Base-by-base conservation (phyloP, 148 eudicot species). In the Chenopodium berlandieri region DNA sequence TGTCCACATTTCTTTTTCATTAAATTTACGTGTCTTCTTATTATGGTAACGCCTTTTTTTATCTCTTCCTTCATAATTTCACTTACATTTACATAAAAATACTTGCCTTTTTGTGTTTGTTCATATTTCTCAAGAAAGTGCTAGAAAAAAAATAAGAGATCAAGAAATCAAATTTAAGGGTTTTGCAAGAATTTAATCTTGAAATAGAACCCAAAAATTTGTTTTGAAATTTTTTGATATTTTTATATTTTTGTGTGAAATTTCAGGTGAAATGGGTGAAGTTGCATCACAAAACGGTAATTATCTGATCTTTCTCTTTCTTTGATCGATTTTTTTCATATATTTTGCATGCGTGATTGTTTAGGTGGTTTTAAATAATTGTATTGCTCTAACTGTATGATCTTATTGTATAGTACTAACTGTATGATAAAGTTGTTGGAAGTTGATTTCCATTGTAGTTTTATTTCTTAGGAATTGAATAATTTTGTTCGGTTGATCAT, bases 191-290 rank as follows among this genome's bases (percentile, higher is more conserved):
- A 16, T 56, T 76, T 56, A 48, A 48, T 71, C 27, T 30, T 40
- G 54, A 32, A 67, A 68, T 58, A 11, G 19, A 82, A 75, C 66
- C 23, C 76, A 11, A 7, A 44, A 58, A 9, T 77, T 82, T 46
- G 6, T 44, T 76, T 46, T 68, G 22, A 3, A 56, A 40, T 25
- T 68, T 68, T 14, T 32, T 34, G n/a, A 2, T 14, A 22, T 11
- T 27, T 67, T 76, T 11, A 5, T 40, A 40, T 40, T 7, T 9
- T 67, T 66, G 19, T 27, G 81, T 37, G 72, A 23, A 47, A 27
- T 72, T 23, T 12, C 67, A 73, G 71, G 25, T 62, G 37, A 37
- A 81, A 84, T 84, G 86, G 86, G 86, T 9, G 83, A 81, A 81
- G 83, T 77, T 64, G 75, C 81, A 19, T n/a, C 81, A 48, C 69